These are phyloP conservation scores for Penicillium decumbens DNA, from an alignment of 2,329 filamentous ascomycete genomes.

Conservation along the genomic window DNA sequence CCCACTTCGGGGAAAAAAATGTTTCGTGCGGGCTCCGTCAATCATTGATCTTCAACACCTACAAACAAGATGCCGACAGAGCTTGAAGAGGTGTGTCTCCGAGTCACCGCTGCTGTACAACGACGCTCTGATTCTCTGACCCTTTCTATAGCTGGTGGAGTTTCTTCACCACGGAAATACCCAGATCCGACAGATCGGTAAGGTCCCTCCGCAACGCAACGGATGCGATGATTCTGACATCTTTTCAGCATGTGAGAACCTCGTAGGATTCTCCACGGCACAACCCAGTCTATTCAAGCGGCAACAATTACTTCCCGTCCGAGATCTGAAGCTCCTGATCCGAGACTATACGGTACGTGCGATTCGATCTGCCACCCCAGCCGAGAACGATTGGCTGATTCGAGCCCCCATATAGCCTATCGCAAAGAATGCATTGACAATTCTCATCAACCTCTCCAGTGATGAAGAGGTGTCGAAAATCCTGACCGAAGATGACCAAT, in stretches of 20 bases:
- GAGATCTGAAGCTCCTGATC: constrained; percentile 80
- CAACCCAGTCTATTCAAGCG: constrained; percentile 80
- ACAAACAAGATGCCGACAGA: constrained; percentile 64
- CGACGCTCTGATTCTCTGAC: not conserved
- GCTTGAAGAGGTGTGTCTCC: constrained; percentile 62
- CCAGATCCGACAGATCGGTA: constrained; percentile 77
- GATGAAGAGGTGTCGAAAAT: constrained; percentile 70
- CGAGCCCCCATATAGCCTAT: constrained; percentile 58
- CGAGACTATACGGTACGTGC: constrained; percentile 71
- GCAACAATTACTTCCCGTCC: constrained; percentile 70
- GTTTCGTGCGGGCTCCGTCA: constrained; percentile 4
- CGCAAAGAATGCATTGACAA: constrained; percentile 81
- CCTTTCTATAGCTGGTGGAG: constrained; percentile 54
- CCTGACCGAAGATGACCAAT: constrained; percentile 72
- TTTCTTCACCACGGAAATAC: constrained; percentile 91
- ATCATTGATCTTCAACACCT: not conserved
- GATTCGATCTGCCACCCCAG: not conserved
- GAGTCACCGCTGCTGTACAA: not conserved
- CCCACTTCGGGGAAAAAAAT: constrained; percentile 18
- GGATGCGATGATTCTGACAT: not conserved
- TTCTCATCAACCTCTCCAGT: constrained; percentile 75
- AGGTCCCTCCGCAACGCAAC: not conserved
- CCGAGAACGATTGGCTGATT: constrained; percentile 6
- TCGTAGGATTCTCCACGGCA: constrained; percentile 75
- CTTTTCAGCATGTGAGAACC: constrained; percentile 67